phyloP scores from a whole-genome alignment of 495 filamentous ascomycete species.

The Glutinoglossum americanum region DNA sequence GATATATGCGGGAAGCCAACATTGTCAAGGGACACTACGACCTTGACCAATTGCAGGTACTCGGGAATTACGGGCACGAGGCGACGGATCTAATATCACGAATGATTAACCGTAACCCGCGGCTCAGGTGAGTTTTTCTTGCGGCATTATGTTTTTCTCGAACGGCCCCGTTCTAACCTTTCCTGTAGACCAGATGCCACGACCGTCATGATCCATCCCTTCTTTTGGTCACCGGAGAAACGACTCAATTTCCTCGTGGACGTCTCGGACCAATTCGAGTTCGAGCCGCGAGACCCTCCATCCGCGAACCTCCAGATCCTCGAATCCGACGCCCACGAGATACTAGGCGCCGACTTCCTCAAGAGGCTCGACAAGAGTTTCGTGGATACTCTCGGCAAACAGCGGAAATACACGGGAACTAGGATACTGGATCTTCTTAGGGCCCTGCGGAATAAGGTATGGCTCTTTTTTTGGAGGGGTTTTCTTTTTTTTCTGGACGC shows the following conservation, averaged over 20 bases:
- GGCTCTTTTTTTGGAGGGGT: too few species aligned
- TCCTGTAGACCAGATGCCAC: constrained; percentile 36
- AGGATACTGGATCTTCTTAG: constrained; percentile 70
- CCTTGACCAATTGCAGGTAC: constrained; percentile 42
- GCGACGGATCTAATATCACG: constrained; percentile 63
- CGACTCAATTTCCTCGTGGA: constrained; percentile 79
- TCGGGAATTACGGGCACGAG: constrained; percentile 69
- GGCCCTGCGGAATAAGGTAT: constrained; percentile 70
- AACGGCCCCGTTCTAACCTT: not conserved
- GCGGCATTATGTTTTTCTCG: not conserved
- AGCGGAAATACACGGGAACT: constrained; percentile 78
- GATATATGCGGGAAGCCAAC: constrained; percentile 89
- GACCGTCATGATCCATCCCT: constrained; percentile 73
- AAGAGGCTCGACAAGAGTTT: constrained; percentile 54
- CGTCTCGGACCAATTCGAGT: constrained; percentile 86
- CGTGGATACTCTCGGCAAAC: constrained; percentile 72
- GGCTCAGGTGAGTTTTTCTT: constrained; percentile 24
- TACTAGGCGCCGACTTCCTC: constrained; percentile 58
- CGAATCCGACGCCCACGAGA: constrained; percentile 30
- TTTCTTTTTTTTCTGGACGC: too few species aligned
- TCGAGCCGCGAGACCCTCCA: constrained; percentile 61
- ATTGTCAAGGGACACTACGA: constrained; percentile 72
- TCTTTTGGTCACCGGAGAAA: constrained; percentile 84
- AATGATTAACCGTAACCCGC: constrained; percentile 62
- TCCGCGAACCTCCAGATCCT: constrained; percentile 40